These are phyloP conservation scores for Herpetomonas samuelpessoai DNA, from an alignment of 208 protist genomes.

Conservation along the genomic window DNA sequence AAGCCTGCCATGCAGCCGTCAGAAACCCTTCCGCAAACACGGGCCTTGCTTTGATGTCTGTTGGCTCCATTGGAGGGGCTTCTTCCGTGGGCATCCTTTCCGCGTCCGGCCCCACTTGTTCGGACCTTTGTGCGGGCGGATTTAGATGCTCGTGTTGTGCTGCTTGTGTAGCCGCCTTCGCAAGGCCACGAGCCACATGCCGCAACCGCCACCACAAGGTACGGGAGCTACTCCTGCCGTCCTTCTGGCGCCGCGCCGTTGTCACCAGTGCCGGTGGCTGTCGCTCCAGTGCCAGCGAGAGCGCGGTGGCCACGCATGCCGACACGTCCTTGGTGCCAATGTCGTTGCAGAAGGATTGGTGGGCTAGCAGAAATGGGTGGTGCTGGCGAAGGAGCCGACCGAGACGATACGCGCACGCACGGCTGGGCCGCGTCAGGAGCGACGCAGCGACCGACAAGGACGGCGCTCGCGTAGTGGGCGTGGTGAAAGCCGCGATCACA, in stretches of 20 bases:
- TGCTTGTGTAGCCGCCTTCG: too few relatives aligned
- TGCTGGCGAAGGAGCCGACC: conserved; percentile 30
- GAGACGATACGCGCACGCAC: conserved; percentile 22
- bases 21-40: too few relatives aligned
- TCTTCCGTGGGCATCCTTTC: too few relatives aligned
- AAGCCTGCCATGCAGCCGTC: too few relatives aligned
- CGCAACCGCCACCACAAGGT: not conserved
- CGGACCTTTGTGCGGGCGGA: too few relatives aligned
- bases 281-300: conserved; percentile 41
- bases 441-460: conserved; percentile 3
- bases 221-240: too few relatives aligned
- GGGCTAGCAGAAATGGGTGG: conserved; percentile 9
- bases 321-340: conserved; percentile 30
- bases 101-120: too few relatives aligned
- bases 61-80: too few relatives aligned
- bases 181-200: not conserved
- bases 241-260: not conserved
- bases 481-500: not conserved
- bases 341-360: conserved; percentile 40
- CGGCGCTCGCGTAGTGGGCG: not conserved
- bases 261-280: too few relatives aligned
- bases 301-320: conserved; percentile 39
- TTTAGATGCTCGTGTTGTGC: too few relatives aligned
- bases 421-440: conserved; percentile 32
- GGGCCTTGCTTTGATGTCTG: too few relatives aligned